Conservation (phyloP, 2,329 filamentous ascomycete species). For the Aureobasidium sp. region DNA sequence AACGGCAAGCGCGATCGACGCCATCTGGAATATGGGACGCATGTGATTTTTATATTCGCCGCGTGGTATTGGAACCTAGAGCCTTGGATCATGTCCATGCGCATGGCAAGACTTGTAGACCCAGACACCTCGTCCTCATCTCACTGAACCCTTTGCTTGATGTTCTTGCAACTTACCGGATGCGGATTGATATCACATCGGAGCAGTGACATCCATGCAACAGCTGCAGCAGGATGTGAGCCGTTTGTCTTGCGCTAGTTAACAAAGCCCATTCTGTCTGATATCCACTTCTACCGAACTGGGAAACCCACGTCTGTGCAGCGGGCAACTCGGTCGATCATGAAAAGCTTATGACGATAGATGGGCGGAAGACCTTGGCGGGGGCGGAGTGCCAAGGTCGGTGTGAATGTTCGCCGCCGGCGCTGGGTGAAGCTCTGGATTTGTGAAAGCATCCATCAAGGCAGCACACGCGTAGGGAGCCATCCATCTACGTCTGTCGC, state of each 20-base stretch:
- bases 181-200: neutral
- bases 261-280: neutral
- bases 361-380: too few relatives aligned
- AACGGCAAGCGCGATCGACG: neutral
- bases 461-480: constrained; percentile 13
- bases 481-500: constrained; percentile 12
- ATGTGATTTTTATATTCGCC: neutral
- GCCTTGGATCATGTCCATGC: neutral
- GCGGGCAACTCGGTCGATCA: neutral
- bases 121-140: neutral
- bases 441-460: neutral
- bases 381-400: neutral
- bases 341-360: neutral
- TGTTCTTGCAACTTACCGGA: neutral
- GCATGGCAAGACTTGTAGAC: neutral
- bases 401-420: constrained; percentile 3
- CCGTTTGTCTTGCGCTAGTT: neutral
- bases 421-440: constrained; percentile 1
- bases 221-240: neutral
- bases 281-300: neutral
- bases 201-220: neutral
- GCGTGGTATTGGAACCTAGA: neutral
- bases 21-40: neutral
- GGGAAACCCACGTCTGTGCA: neutral
- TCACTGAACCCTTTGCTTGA: neutral